Percentiles rank a stretch among this genome's conserved stretches.
phyloP scores from a whole-genome alignment of 1,284 basidiomycete species.

The Trichosporon sp. region DNA sequence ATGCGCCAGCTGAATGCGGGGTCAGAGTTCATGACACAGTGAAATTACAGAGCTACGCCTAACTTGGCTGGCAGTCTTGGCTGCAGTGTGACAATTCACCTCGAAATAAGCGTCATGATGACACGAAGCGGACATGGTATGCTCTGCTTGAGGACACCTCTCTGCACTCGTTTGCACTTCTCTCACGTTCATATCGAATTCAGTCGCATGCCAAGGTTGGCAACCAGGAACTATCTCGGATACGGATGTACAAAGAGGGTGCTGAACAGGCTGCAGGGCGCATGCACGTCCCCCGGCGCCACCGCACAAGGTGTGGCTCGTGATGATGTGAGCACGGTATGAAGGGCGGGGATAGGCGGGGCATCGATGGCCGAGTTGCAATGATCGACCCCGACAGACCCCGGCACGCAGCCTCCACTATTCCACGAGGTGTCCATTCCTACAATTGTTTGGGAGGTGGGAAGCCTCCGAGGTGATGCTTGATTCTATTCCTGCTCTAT shows the following conservation, averaged over 20 bases:
- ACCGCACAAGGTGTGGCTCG: not conserved
- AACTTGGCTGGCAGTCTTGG: no score
- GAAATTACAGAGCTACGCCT: no score
- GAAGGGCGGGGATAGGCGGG: not conserved
- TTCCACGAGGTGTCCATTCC: not conserved
- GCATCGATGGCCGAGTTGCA: not conserved
- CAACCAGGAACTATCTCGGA: not conserved
- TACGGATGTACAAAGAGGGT: not conserved
- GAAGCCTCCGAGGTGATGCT: not conserved
- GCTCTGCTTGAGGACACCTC: not conserved
- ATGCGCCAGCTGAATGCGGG: not conserved
- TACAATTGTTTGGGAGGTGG: not conserved
- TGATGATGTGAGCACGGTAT: not conserved
- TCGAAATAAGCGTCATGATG: not conserved
- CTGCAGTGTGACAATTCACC: no score
- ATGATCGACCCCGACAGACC: not conserved
- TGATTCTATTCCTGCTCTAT: not conserved
- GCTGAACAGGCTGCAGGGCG: no score
- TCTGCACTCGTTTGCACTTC: not conserved
- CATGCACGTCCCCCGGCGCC: no score
- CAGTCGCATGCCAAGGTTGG: not conserved
- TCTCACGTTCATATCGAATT: not conserved
- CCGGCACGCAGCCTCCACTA: not conserved
- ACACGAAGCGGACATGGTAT: not conserved
- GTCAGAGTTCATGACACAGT: not conserved